Conservation (phyloP, 148 eudicot species). For the Rhododendron ovatum region DNA sequence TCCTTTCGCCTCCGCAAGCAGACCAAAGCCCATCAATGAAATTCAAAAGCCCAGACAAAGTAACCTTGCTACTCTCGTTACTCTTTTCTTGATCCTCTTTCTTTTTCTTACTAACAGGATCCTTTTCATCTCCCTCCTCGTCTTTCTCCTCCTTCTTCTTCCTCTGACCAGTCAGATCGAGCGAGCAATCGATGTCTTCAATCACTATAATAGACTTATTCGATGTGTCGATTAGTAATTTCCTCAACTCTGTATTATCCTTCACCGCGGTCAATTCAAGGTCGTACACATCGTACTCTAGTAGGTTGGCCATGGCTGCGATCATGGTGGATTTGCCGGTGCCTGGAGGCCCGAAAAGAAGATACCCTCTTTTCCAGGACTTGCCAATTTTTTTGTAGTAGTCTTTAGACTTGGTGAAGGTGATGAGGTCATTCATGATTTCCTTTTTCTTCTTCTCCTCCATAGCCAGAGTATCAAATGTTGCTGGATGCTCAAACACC, state of each 20-base stretch:
- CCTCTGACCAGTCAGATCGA: constrained; percentile 43
- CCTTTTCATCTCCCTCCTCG: constrained; percentile 4
- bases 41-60: constrained; percentile 53
- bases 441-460: constrained; percentile 29
- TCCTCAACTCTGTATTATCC: constrained; percentile 43
- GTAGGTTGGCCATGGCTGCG: constrained; percentile 54
- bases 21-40: constrained; percentile 64
- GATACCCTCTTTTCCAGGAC: constrained; percentile 63
- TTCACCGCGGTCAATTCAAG: constrained; percentile 49
- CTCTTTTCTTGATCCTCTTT: constrained; percentile 4
- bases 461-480: constrained; percentile 43
- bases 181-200: constrained; percentile 62
- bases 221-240: constrained; percentile 41
- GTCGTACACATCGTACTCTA: constrained; percentile 52
- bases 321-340: constrained; percentile 62
- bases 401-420: constrained; percentile 37
- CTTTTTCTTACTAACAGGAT: constrained; percentile 4
- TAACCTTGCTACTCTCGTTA: constrained; percentile 26
- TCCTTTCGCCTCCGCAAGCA: constrained; percentile 44
- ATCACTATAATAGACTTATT: constrained; percentile 50
- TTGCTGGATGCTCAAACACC: constrained; percentile 49
- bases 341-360: constrained; percentile 60
- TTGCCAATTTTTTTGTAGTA: constrained; percentile 45
- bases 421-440: constrained; percentile 25
- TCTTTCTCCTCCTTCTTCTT: constrained; percentile 21